A percentile compares a stretch with the other conserved stretches of the same genome.
These are phyloP conservation scores for Oryza rufipogon DNA, from an alignment of 176 grass and related monocot species.

Conservation along the genomic window DNA sequence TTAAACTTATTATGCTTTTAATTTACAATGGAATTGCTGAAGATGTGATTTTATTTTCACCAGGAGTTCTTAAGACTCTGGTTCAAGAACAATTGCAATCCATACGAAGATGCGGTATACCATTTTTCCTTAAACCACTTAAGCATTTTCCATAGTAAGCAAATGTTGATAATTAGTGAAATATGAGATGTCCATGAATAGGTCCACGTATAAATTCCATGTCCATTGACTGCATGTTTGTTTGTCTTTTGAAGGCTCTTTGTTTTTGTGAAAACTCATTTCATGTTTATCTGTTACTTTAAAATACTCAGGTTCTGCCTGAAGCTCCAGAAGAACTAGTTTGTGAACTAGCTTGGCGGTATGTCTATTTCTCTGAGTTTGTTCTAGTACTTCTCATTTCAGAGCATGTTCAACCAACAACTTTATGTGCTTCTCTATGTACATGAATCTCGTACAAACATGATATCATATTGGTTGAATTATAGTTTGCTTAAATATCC, in stretches of 20 bases:
- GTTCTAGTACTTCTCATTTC: neutral
- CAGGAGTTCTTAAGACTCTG: slow-evolving; percentile 96
- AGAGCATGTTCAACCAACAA: neutral
- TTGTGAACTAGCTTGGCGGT: slow-evolving; percentile 90
- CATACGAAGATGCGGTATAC: slow-evolving; percentile 81
- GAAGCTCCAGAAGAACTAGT: slow-evolving; percentile 90
- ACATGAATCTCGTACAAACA: slow-evolving; percentile 10
- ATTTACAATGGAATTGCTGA: slow-evolving; percentile 36
- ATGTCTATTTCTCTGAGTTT: slow-evolving; percentile 31
- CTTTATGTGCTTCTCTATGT: neutral
- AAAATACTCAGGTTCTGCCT: slow-evolving; percentile 71
- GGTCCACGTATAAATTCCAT: neutral
- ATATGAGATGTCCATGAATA: neutral
- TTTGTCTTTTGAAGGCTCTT: neutral
- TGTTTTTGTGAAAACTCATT: neutral
- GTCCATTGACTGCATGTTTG: neutral
- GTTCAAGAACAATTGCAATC: slow-evolving; percentile 99
- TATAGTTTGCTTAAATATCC: slow-evolving; percentile 25
- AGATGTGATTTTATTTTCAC: slow-evolving; percentile 15
- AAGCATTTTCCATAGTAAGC: neutral
- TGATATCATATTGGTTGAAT: neutral
- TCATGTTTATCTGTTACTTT: slow-evolving; percentile 29
- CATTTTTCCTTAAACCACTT: slow-evolving; percentile 3
- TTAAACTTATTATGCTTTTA: neutral
- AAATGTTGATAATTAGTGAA: neutral